These are phyloP conservation scores for Populus ilicifolia DNA, from an alignment of 345 rosid genomes.

Conservation along the genomic window DNA sequence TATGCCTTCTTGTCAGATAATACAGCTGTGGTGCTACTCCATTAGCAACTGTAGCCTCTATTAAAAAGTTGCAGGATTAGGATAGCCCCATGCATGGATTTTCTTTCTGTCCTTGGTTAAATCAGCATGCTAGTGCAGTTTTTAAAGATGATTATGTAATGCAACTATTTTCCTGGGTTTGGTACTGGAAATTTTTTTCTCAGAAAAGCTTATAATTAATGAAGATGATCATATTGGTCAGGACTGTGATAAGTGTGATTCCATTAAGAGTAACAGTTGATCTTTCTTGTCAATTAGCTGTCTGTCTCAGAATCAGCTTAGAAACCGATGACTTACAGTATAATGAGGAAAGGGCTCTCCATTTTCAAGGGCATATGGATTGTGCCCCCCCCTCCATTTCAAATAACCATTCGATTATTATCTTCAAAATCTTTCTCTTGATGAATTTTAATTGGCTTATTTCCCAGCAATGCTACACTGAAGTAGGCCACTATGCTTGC, in stretches of 20 bases:
- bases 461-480: constrained; percentile 17
- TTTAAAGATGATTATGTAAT: not conserved
- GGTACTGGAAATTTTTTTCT: not conserved
- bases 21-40: not conserved
- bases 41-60: not conserved
- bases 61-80: not conserved
- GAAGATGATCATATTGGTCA: not conserved
- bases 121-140: not conserved
- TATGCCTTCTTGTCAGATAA: not conserved
- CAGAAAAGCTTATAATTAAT: not conserved
- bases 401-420: constrained; percentile 29
- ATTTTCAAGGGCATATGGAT: constrained; percentile 32
- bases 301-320: constrained; percentile 20
- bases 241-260: constrained; percentile 4
- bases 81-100: not conserved
- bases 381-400: constrained; percentile 30
- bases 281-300: constrained; percentile 30
- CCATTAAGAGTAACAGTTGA: constrained; percentile 16
- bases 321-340: constrained; percentile 8
- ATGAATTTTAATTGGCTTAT: constrained; percentile 18
- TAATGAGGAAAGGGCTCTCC: constrained; percentile 2
- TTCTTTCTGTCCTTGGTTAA: not conserved
- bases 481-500: constrained; percentile 14
- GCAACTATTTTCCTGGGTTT: not conserved
- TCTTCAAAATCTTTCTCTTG: constrained; percentile 18